Evolutionary conservation across 208 protist genomes (phyloP).

Genomic region (Trypanosoma congolense): DNA sequence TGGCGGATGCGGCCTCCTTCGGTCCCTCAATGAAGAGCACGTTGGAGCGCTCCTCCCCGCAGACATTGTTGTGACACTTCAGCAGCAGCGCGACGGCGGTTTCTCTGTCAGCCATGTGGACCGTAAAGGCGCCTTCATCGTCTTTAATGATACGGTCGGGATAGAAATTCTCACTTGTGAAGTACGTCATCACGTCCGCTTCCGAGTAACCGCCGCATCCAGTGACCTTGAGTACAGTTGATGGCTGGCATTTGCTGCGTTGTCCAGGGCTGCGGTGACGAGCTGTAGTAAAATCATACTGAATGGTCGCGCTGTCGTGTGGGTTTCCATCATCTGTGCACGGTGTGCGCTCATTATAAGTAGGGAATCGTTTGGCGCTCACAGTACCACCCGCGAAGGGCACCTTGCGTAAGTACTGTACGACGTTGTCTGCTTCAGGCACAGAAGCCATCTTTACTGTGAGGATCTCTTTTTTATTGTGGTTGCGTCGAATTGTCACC

Average conservation of each 20-base stretch:
- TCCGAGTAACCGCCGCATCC: conserved; percentile 69
- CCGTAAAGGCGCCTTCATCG: conserved; percentile 68
- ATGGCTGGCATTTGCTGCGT: conserved; percentile 67
- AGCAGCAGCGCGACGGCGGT: conserved; percentile 80
- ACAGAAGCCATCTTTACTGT: conserved; percentile 81
- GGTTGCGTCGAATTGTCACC: conserved; percentile 81
- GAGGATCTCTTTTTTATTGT: conserved; percentile 84
- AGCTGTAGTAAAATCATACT: conserved; percentile 86
- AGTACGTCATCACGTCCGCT: conserved; percentile 80
- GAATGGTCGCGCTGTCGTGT: conserved; percentile 54
- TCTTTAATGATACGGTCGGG: conserved; percentile 68
- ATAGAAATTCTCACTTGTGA: conserved; percentile 69
- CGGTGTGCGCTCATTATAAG: conserved; percentile 78
- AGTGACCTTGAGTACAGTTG: conserved; percentile 73
- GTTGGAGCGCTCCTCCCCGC: conserved; percentile 83
- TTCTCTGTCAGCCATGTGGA: conserved; percentile 56
- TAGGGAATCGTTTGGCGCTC: conserved; percentile 81
- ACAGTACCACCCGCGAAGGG: conserved; percentile 76
- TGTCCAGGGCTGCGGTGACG: conserved; percentile 84
- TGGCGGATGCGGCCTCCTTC: conserved; percentile 17
- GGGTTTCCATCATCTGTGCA: conserved; percentile 84
- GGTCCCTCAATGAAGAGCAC: conserved; percentile 83
- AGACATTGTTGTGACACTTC: conserved; percentile 76
- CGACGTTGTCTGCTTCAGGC: conserved; percentile 70
- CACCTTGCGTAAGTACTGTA: conserved; percentile 67